phyloP scores from a whole-genome alignment of 805 yeast genomes.

The Martiniozyma abietophila region DNA sequence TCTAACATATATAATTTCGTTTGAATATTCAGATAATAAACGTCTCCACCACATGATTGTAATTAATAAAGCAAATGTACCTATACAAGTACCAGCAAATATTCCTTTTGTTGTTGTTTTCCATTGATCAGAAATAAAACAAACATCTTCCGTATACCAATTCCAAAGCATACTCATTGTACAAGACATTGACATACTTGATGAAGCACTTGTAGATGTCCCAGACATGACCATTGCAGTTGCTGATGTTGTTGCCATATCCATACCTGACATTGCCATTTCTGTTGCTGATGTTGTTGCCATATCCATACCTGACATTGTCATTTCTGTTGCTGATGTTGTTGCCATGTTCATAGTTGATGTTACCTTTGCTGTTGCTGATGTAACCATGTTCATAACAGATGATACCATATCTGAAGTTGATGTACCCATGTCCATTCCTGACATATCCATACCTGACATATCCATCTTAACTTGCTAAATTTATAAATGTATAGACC shows the following conservation, averaged over 20 bases:
- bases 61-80: conserved; percentile 11
- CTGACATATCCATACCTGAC: conserved; percentile 6
- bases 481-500: too few species aligned
- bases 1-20: conserved; percentile 7
- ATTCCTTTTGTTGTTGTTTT: conserved; percentile 11
- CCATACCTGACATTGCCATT: not conserved
- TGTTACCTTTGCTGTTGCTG: not conserved
- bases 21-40: conserved; percentile 10
- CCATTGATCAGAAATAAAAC: conserved; percentile 14
- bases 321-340: conserved; percentile 4
- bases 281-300: not conserved
- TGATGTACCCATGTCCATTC: conserved; percentile 4
- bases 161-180: conserved; percentile 18
- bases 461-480: too few species aligned
- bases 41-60: conserved; percentile 16
- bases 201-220: conserved; percentile 1
- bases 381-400: conserved; percentile 5
- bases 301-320: conserved; percentile 3
- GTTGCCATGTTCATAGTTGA: conserved; percentile 2
- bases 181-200: conserved; percentile 8
- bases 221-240: conserved; percentile 1
- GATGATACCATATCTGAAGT: conserved; percentile 3
- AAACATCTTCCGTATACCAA: conserved; percentile 14
- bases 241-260: not conserved
- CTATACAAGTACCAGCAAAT: conserved; percentile 17